Evolutionary conservation across 495 filamentous ascomycete genomes (phyloP).

Genomic region (Neurospora sp.): DNA sequence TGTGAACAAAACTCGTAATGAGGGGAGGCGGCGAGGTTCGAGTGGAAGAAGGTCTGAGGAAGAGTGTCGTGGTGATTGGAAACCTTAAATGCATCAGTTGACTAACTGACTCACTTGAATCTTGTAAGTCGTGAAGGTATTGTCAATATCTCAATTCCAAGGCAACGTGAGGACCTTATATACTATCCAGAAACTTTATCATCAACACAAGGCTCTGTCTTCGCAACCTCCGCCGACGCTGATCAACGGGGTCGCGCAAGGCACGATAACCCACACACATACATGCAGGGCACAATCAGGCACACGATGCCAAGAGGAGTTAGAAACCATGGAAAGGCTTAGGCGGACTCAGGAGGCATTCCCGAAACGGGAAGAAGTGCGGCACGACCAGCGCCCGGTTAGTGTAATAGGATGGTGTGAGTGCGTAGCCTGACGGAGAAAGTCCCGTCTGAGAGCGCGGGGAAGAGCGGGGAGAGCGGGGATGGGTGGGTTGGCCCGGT

Average conservation of each 20-base stretch:
- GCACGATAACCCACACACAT: not conserved
- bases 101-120: not conserved
- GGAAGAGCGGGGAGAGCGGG: not conserved
- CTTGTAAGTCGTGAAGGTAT: not conserved
- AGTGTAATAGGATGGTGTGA: not conserved
- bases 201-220: not conserved
- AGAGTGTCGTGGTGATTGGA: not conserved
- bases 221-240: not conserved
- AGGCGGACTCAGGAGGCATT: not conserved
- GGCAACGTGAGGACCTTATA: not conserved
- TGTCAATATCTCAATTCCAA: not conserved
- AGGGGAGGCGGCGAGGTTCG: not conserved
- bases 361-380: not conserved
- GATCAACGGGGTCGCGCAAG: not conserved
- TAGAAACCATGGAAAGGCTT: not conserved
- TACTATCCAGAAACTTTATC: not conserved
- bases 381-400: not conserved
- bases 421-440: not conserved
- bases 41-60: not conserved
- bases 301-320: not conserved
- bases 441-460: not conserved
- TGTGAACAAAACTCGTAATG: not conserved
- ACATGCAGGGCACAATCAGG: not conserved
- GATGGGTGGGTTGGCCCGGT: not conserved
- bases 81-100: not conserved